Evolutionary conservation across 345 rosid species (phyloP).

Genomic region (Mercurialis annua): DNA sequence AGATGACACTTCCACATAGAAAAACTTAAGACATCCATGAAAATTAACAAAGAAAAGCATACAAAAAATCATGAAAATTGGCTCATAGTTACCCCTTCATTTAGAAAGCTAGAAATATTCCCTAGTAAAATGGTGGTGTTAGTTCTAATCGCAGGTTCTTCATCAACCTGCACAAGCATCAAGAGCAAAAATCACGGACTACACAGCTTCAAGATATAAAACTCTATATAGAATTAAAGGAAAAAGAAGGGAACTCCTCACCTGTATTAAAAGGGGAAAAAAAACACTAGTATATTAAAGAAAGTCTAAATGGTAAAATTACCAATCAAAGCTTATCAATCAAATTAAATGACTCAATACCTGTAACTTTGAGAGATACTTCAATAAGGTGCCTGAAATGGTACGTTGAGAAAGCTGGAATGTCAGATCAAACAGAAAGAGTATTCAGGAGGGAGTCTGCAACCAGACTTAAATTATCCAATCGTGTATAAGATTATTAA

Average conservation of each 20-base stretch:
- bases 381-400: conserved; percentile 80
- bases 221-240: background rate
- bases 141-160: conserved; percentile 97
- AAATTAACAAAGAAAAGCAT: background rate
- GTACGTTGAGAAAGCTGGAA: conserved; percentile 97
- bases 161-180: conserved; percentile 71
- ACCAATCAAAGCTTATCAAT: background rate
- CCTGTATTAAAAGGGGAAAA: background rate
- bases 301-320: background rate
- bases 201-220: background rate
- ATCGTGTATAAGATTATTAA: background rate
- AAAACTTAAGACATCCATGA: background rate
- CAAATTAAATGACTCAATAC: conserved; percentile 33
- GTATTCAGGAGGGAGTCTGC: conserved; percentile 23
- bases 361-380: conserved; percentile 95
- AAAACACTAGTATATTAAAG: conserved; percentile 4
- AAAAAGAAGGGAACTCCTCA: background rate
- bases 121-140: conserved; percentile 98
- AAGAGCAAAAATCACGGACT: conserved; percentile 16
- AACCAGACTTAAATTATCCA: background rate
- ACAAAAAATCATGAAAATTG: conserved; percentile 4
- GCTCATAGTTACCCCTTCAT: conserved; percentile 75
- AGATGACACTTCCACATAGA: conserved; percentile 17
- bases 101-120: conserved; percentile 80
- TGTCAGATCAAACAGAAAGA: conserved; percentile 17